Evolutionary conservation across 805 yeast species (phyloP), one percentile per base, ranked within the genome.

Genomic region (Candida andamanensis): DNA sequence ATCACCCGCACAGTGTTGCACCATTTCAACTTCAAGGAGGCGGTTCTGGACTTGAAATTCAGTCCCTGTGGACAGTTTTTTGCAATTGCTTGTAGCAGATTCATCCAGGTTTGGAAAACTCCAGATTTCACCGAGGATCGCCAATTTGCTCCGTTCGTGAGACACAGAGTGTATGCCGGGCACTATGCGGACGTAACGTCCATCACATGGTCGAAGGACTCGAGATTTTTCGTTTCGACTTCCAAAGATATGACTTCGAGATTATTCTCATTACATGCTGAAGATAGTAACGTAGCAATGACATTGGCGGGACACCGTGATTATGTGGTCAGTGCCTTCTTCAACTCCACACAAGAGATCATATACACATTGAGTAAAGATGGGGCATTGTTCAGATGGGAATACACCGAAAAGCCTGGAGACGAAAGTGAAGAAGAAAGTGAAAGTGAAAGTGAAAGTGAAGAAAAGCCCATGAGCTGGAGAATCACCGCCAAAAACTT

Each of bases 141-240:
- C 39, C 95, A 87, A 54, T 92, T 92, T 68, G 92, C 96, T 1
- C 98, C 98, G 11, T 92, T 92, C 58, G 84, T 90, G 24, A 81
- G 95, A 41, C 85, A 85, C 57, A 69, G 95, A 49, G 75, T 84
- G 6, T 87, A 87, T 48, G 86, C 96, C 1, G 98, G 98, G 21
- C 98, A 92, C 62, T 87, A 78, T 53, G 79, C 78, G 30, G 94
- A 85, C 46, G 76, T 92, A 15, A 69, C 75, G 2, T 76, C 87
- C 2, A 56, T 92, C 8, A 69, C 85, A 3, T 92, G 97, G 97
- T 85, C 97, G 1, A 69, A 68, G 17, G 98, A 92, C 57, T 84
- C 95, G 4, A 72, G 95, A 45, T 92, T 87, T 52, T 72, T 92
- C 46, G 64, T 92, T 25, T 76, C 95, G 2, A 72, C 95, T 2